Base-by-base conservation (phyloP, 169 alveolate genomes). In the Plasmodium malariae region DNA sequence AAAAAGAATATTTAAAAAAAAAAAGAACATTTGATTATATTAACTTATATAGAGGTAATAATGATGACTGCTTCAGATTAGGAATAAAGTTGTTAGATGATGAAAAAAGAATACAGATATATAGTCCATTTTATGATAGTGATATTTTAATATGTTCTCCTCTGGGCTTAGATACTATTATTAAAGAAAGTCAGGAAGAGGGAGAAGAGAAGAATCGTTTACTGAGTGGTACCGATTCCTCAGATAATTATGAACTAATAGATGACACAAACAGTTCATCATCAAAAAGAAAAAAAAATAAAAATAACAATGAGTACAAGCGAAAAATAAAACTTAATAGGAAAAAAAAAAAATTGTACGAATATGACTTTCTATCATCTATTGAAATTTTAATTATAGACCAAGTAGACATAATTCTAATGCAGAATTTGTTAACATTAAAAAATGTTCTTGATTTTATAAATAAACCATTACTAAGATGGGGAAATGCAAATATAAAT, bases 121-220 rank as follows among this genome's bases (percentile, higher is more conserved):
- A 92, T 69, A 74, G 97, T 37, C 97, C 98, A 26, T 95, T 96
- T 67, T 91, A 88, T 76, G 93, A 92, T 26, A 92, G 97, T 67
- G 98, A 97, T 69, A 87, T 97, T 32, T 92, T 97, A 60, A 86
- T 97, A 43, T 97, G 97, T 11, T 97, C 98, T 2, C 98, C 98
- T 0, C 88, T 97, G 69, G 98, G 98, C 0, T 70, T 97, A 43
- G 94, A 95, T 37, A 67, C 88, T 40, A 68, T 88, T 32, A 90
- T 92, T 30, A 95, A 95, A 49, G 94, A 70, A 45, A 69, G 63
- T 59, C 93, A 80, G 32, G 93, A 45, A 19, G 51, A 55, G 0
- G 62, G 28, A 3, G 49, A 19, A 3, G 45, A 14, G 14, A 43
- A 9, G 26, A 68, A 1, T 51, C 37, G 4, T 21, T 24, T 3